Percentiles rank a stretch among this genome's conserved stretches.
phyloP scores from a whole-genome alignment of 75 land plant genomes.

The Azolla pinnata region DNA sequence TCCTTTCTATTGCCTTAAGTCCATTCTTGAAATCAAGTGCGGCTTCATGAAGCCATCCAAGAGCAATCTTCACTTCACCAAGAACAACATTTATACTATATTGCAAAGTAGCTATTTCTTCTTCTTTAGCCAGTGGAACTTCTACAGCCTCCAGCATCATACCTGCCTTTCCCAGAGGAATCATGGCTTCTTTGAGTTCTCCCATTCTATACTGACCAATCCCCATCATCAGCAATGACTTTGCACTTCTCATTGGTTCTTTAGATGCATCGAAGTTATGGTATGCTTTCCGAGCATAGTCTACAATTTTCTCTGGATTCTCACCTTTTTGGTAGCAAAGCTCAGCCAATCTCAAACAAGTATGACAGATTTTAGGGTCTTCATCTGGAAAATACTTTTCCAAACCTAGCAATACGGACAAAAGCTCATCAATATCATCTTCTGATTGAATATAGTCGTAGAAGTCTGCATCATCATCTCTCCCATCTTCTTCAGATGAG shows the following conservation, averaged over 20 bases:
- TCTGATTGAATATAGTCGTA: background rate
- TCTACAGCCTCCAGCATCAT: background rate
- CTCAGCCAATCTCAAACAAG: background rate
- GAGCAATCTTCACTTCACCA: background rate
- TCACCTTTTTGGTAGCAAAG: background rate
- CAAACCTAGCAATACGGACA: background rate
- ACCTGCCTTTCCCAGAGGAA: background rate
- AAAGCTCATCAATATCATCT: background rate
- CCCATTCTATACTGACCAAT: background rate
- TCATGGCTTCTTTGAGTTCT: background rate
- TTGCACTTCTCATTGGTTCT: background rate
- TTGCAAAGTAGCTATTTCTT: background rate
- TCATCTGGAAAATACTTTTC: background rate
- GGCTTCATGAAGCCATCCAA: background rate
- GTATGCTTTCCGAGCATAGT: slow-evolving; percentile 1
- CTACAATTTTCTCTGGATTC: background rate
- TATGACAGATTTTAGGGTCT: background rate
- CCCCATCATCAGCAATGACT: background rate
- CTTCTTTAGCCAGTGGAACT: background rate
- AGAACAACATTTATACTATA: background rate
- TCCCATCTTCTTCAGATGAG: background rate
- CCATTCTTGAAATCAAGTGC: background rate
- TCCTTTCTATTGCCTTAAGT: background rate
- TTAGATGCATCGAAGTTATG: background rate
- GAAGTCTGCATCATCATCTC: background rate